phyloP scores from a whole-genome alignment of 1,284 basidiomycete species.

The Cutaneotrichosporon mucoides region DNA sequence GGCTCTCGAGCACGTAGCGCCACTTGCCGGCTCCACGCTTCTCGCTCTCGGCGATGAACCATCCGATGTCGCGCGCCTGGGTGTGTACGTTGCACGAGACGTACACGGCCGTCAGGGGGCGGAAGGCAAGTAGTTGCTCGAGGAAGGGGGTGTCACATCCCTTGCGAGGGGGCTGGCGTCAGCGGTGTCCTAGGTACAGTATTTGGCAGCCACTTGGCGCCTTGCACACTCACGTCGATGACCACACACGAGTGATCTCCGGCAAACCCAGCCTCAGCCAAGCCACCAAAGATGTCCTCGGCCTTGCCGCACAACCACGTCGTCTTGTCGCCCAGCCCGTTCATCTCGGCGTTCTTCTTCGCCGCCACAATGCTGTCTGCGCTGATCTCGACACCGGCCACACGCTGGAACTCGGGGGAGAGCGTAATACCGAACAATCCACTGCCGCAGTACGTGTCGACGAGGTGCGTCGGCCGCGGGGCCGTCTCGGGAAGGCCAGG shows the following conservation, averaged over 20 bases:
- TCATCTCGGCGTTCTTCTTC: conserved; percentile 72
- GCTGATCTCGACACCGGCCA: conserved; percentile 87
- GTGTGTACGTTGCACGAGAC: conserved; percentile 82
- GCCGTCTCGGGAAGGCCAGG: conserved; percentile 19
- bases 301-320: conserved; percentile 56
- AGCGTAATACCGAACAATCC: conserved; percentile 91
- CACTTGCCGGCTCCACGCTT: conserved; percentile 21
- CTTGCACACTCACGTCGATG: conserved; percentile 50
- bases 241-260: conserved; percentile 44
- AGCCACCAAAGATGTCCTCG: conserved; percentile 54
- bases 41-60: conserved; percentile 23
- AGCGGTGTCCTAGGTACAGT: too few species aligned
- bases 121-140: conserved; percentile 68
- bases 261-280: conserved; percentile 37
- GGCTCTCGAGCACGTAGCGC: conserved; percentile 61
- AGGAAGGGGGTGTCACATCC: conserved; percentile 82
- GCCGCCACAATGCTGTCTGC: conserved; percentile 72
- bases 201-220: too few species aligned
- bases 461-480: conserved; percentile 67
- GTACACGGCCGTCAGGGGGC: conserved; percentile 71
- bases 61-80: conserved; percentile 41
- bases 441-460: conserved; percentile 84
- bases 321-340: conserved; percentile 52
- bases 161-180: conserved; percentile 74
- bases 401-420: conserved; percentile 66